Base-by-base conservation (phyloP, 495 filamentous ascomycete species). In the Trypethelium eluteriae region DNA sequence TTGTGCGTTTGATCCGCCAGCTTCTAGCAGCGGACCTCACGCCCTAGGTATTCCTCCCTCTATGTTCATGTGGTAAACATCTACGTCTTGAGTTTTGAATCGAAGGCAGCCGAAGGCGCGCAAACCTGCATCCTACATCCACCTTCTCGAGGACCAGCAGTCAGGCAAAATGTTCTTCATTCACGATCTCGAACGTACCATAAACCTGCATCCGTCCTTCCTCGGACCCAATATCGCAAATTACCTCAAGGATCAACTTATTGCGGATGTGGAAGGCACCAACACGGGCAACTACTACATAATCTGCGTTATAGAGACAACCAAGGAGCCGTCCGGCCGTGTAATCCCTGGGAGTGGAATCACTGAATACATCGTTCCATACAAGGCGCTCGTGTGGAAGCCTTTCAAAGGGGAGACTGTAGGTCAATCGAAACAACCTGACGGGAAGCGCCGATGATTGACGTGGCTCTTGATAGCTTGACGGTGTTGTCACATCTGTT, bases 361-460 rank as follows among this genome's bases (percentile, higher is more conserved):
- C 62, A 94, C 95, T 32, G 91, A 97, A 75, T 99, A 96, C 77
- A 96, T 89, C 0, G 90, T 98, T 53, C 86, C 88, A 70, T 99
- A 96, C 74, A 89, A 92, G 62, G 94, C 94, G 44, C 91, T 99
- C 50, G 93, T 99, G 59, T 99, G 93, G 92, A 84, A 91, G 72
- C 94, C 94, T 10, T 99, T 97, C 82, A 90, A 91, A 73, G 92
- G 92, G 67, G 94, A 99, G 81, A 93, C 92, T 68, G 94, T 96
- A 83, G 74, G 89, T 80, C 65, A 35, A 12, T 11, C 32, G 62
- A 41, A 36, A 32, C 38, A 41, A 44, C 39, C 50, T 66, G 16
- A 47, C 35, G 12, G n/a, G 62, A 47, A 18, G 35, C 39, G 46
- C 4, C 38, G 25, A 10, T 25, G 57, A 57, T 71, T 66, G 66